Evolutionary conservation across 83 land plant species (phyloP).

Genomic region (Picea abies): DNA sequence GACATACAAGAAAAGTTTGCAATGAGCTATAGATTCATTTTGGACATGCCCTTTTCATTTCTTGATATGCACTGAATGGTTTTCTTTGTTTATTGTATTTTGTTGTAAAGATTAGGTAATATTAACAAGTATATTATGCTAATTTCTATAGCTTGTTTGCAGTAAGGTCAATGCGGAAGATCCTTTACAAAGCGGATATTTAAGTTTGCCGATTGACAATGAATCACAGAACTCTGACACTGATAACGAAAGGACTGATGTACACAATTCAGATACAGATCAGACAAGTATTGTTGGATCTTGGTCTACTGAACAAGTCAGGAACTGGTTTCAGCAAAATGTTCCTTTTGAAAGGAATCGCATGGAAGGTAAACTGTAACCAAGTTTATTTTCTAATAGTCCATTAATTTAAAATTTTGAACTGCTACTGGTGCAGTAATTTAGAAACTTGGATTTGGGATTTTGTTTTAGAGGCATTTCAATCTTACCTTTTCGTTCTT

Average conservation of each 20-base stretch:
- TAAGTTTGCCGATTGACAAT: slow-evolving; percentile 4
- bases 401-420: too few species aligned
- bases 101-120: neutral
- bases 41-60: too few species aligned
- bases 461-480: neutral
- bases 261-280: neutral
- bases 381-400: neutral
- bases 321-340: slow-evolving; percentile 7
- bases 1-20: too few species aligned
- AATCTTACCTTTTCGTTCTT: neutral
- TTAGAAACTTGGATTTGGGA: neutral
- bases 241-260: slow-evolving; percentile 12
- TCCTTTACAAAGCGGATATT: slow-evolving; percentile 11
- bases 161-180: slow-evolving; percentile 6
- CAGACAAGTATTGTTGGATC: neutral
- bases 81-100: neutral
- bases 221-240: slow-evolving; percentile 12
- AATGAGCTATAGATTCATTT: too few species aligned
- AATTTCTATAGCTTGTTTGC: neutral
- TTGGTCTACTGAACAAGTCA: slow-evolving; percentile 7
- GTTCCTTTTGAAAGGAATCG: slow-evolving; percentile 14
- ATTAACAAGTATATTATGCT: neutral
- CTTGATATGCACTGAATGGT: neutral
- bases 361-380: slow-evolving; percentile 4
- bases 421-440: neutral